These are phyloP conservation scores for Cryptococcus deneoformans DNA, from an alignment of 1,284 basidiomycete species.

Conservation along the genomic window DNA sequence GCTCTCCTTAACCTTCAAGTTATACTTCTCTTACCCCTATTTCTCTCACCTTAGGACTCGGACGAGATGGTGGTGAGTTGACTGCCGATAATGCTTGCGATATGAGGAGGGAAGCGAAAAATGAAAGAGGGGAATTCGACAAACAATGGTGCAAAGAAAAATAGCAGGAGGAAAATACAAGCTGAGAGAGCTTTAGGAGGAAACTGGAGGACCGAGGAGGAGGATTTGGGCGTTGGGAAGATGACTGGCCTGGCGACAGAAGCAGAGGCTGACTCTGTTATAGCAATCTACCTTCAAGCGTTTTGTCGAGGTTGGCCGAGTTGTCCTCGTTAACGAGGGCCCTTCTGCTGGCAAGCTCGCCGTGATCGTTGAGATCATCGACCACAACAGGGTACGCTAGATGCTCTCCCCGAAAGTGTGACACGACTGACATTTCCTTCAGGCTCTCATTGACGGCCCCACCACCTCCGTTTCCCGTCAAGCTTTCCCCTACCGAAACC, in stretches of 20 bases:
- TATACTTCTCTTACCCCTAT: background rate
- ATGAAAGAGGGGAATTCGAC: background rate
- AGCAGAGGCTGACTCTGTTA: slow-evolving; percentile 11
- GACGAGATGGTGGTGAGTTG: slow-evolving; percentile 29
- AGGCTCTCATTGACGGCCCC: slow-evolving; percentile 97
- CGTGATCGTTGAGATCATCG: slow-evolving; percentile 95
- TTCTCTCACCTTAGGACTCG: slow-evolving; percentile 20
- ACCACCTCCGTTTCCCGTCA: slow-evolving; percentile 88
- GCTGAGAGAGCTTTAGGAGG: background rate
- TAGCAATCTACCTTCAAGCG: slow-evolving; percentile 85
- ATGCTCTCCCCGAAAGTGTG: background rate
- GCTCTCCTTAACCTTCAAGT: background rate
- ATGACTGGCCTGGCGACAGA: background rate
- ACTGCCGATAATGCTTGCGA: background rate
- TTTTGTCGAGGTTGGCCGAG: slow-evolving; percentile 98
- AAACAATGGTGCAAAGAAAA: background rate
- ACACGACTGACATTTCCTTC: background rate
- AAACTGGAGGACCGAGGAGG: background rate
- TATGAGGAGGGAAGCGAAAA: background rate
- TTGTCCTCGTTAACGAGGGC: slow-evolving; percentile 92
- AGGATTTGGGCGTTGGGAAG: background rate
- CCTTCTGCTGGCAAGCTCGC: slow-evolving; percentile 86
- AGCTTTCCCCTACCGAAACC: slow-evolving; percentile 84
- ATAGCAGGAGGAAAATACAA: background rate
- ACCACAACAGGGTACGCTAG: slow-evolving; percentile 89